phyloP scores from a whole-genome alignment of 352 stramenopile species.

The Aphanomyces invadans region DNA sequence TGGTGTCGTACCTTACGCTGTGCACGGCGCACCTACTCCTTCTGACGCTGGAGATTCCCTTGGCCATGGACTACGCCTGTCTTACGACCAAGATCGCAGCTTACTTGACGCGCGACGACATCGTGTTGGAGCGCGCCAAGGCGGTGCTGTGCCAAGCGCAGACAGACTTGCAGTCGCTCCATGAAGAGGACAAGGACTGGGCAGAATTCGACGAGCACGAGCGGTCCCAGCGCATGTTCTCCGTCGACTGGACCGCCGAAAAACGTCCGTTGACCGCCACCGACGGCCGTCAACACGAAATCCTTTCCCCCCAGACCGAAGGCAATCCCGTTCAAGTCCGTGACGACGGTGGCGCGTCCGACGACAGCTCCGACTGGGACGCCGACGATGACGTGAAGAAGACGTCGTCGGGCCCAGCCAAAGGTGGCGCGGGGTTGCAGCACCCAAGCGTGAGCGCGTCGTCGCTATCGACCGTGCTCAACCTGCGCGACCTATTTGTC shows the following conservation, averaged over 20 bases:
- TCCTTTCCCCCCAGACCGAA: not conserved
- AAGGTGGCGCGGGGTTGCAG: not conserved
- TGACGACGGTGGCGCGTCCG: not conserved
- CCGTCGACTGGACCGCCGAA: not conserved
- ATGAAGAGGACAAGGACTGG: slow-evolving; percentile 8
- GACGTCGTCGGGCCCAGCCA: not conserved
- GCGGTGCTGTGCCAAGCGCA: slow-evolving; percentile 7
- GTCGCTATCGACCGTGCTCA: slow-evolving; percentile 14
- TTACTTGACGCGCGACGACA: slow-evolving; percentile 2
- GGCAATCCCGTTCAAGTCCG: not conserved
- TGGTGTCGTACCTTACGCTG: not conserved
- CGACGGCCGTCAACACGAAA: not conserved
- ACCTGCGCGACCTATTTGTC: slow-evolving; percentile 22
- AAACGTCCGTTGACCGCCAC: not conserved
- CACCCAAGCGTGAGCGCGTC: not conserved
- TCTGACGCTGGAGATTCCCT: not conserved
- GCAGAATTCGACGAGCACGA: slow-evolving; percentile 5
- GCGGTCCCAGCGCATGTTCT: not conserved
- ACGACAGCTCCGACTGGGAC: slow-evolving; percentile 14
- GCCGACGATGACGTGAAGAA: not conserved
- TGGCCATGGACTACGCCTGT: slow-evolving; percentile 15
- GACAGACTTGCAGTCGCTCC: not conserved
- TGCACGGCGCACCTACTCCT: slow-evolving; percentile 2
- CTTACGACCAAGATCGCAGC: slow-evolving; percentile 19
- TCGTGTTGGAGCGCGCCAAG: not conserved